A percentile compares a stretch with the other conserved stretches of the same genome.
Evolutionary conservation across 345 rosid species (phyloP).

Genomic region (Combretum micranthum): DNA sequence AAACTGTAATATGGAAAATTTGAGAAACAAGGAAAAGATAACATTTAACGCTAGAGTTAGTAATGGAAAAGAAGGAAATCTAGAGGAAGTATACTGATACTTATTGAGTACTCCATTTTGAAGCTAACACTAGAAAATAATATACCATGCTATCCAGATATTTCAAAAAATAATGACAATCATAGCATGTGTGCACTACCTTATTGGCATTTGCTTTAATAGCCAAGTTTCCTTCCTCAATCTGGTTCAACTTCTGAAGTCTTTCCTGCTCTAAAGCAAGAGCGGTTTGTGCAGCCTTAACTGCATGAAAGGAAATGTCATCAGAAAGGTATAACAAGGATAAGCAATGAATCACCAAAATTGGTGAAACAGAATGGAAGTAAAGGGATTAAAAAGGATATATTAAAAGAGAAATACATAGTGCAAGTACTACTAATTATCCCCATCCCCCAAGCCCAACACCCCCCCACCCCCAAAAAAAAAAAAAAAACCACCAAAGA

Average conservation of each 20-base stretch:
- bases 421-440: no score
- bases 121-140: no score
- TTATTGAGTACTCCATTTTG: no score
- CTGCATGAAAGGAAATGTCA: slow-evolving; percentile 29
- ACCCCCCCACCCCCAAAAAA: no score
- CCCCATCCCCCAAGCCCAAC: no score
- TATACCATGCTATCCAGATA: no score
- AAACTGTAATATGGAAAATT: background rate
- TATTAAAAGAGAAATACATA: background rate
- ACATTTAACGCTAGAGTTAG: no score
- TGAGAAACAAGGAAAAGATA: background rate
- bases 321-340: slow-evolving; percentile 6
- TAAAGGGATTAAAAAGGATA: background rate
- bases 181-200: slow-evolving; percentile 30
- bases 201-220: slow-evolving; percentile 35
- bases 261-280: slow-evolving; percentile 57
- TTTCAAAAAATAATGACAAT: background rate
- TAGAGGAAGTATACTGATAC: no score
- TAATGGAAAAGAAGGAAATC: no score
- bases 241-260: slow-evolving; percentile 53
- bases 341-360: background rate
- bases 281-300: slow-evolving; percentile 68
- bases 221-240: slow-evolving; percentile 36
- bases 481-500: no score
- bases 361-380: background rate